Base-by-base conservation (phyloP, 495 filamentous ascomycete genomes). In the Patellaria atrata region DNA sequence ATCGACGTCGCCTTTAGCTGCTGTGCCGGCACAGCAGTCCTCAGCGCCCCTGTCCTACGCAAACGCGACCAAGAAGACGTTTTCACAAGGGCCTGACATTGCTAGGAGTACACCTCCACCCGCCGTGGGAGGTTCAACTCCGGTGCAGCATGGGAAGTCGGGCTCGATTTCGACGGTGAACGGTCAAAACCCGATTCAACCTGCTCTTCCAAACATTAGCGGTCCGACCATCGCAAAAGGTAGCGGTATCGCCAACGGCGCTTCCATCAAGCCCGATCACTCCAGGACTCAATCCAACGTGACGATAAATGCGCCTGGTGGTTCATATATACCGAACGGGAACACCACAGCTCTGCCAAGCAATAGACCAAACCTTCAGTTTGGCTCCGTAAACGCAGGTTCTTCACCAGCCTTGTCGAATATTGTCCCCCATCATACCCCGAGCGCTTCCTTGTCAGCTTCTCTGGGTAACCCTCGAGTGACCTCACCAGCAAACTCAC, bases 251-350 rank as follows among this genome's bases (percentile, higher is more conserved):
- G 57, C 60, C 28, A 64, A 63, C 51, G 55, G 66, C 31, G 65
- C 73, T 49, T 67, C 75, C 30, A 53, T 60, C 30, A 30, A 51
- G 12, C 61, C 58, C 37, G 79, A 87, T 42, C 86, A 94, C 62
- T 67, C 60, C 41, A 71, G 81, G 40, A 89, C 89, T 60, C 73
- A 74, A 35, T 87, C 83, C 3, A 53, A 49, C 12, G 78, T 93
- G 38, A 89, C 82, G 36, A 91, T 93, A 60, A 84, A 68, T 50
- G 76, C 82, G 30, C 71, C 75, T 41, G 79, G 79, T 23, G 70
- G 80, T 10, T 77, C 67, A 35, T 76, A 77, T 44, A 71, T 75
- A 33, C 70, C 77, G 19, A 89, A 91, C 62, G 81, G 82, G 43
- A 74, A 71, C 30, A 67, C 75, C 3, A 63, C 68, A 26, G 63